These are phyloP conservation scores for Coix lacrymajobi DNA, from an alignment of 176 grass and related monocot genomes.

Conservation along the genomic window DNA sequence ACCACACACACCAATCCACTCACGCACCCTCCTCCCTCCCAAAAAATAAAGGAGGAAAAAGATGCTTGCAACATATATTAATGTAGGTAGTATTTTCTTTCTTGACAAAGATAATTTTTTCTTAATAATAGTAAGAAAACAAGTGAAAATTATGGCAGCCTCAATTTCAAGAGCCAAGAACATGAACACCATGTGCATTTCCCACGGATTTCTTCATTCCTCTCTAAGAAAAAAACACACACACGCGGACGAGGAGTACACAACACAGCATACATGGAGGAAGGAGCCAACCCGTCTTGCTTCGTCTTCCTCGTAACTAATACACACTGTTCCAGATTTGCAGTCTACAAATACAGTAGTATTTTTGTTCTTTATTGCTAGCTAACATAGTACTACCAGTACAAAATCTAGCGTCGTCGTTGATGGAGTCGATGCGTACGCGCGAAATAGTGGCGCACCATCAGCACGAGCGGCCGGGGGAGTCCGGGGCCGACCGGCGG, in stretches of 20 bases:
- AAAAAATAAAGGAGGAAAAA: not conserved
- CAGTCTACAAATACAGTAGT: not conserved
- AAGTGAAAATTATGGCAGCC: not conserved
- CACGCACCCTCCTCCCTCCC: not conserved
- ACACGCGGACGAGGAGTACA: no score
- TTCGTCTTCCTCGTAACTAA: not conserved
- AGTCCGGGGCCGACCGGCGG: no score
- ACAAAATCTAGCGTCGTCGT: not conserved
- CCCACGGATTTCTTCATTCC: not conserved
- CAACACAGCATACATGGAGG: no score
- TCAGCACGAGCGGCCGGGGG: no score
- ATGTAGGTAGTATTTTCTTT: not conserved
- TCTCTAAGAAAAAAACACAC: not conserved
- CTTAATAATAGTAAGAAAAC: no score
- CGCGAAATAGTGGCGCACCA: constrained; percentile 34
- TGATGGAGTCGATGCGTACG: not conserved
- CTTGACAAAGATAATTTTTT: no score
- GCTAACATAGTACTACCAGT: not conserved
- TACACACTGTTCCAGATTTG: not conserved
- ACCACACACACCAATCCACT: not conserved
- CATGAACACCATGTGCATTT: not conserved
- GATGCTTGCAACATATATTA: not conserved
- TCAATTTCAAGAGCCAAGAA: not conserved
- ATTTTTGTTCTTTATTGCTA: not conserved
- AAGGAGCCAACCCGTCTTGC: no score